Base-by-base conservation (phyloP, 1,284 basidiomycete genomes). In the Naganishia sp. region DNA sequence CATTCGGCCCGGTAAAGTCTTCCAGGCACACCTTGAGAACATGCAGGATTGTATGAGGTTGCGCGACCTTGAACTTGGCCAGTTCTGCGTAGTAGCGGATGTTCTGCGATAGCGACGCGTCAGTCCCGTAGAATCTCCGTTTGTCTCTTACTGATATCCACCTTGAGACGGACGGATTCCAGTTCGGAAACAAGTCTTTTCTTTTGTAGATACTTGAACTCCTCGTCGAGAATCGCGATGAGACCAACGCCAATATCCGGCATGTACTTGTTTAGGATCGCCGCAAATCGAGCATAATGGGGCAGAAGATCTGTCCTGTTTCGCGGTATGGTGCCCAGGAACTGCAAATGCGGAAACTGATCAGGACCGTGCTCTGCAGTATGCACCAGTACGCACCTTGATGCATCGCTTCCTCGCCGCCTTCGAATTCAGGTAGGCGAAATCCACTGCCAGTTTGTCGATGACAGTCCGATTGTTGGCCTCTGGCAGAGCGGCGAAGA, bases 21-120 rank as follows among this genome's bases (percentile, higher is more conserved):
- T 98, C 95, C 72, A 99, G 81, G 78, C 92, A 96, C 54, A 95
- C 91, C 85, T 98, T 98, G 82, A 96, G 90, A 70, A 92, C 90
- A 77, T 99, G 94, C 57, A 99, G 82, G 73, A 98, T 94, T 65
- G 94, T 83, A 77, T 98, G 93, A 0, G 89, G 83, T 10, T 93
- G 94, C 9, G 96, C 90, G n/a, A 99, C 87, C 52, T 86, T 84
- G 81, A 99, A 99, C 80, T 99, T 99, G 39, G 94, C 94, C 73
- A 99, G 81, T 77, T 92, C 96, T 3, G 90, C 90, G 64, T 95
- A 79, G 82, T 90, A 99, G 16, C 87, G 85, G 39, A 91, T 86
- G 73, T 98, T 99, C 91, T 95, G 75, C 5, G 42, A 70, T 50
- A 21, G 21, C 23, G 52, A 39, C 36, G 13, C 7, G 36, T 39